Conservation (phyloP, 495 filamentous ascomycete genomes). For the Paragyromitra xinjiangensis region DNA sequence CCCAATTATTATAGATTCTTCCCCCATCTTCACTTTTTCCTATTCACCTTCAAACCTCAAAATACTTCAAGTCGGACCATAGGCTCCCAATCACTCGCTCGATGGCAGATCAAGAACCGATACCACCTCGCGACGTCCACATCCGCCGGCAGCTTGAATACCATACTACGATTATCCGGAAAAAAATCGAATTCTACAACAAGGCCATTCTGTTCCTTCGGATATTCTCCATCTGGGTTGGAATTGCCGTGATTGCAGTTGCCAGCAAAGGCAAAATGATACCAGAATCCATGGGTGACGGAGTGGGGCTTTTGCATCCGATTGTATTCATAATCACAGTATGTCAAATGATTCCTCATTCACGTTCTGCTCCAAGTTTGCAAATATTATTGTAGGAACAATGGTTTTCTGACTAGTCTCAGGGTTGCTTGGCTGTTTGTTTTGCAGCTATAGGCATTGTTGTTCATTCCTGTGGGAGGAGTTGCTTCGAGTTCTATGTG, state of each 20-base stretch:
- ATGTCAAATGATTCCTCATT: neutral
- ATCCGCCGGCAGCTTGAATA: slow-evolving; percentile 24
- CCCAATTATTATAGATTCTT: too few species aligned
- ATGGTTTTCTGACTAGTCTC: neutral
- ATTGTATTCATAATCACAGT: slow-evolving; percentile 23
- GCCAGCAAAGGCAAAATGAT: slow-evolving; percentile 9
- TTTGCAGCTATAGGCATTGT: slow-evolving; percentile 8
- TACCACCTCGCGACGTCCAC: slow-evolving; percentile 1
- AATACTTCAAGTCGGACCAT: neutral
- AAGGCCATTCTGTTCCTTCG: neutral
- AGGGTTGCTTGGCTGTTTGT: slow-evolving; percentile 17
- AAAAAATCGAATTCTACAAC: slow-evolving; percentile 6
- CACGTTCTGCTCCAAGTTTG: neutral
- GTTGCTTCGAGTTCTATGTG: slow-evolving; percentile 28
- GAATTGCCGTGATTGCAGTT: slow-evolving; percentile 6
- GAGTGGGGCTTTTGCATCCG: neutral
- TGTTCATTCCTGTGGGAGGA: slow-evolving; percentile 16
- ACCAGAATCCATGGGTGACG: neutral
- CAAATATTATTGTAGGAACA: neutral
- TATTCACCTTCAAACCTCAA: neutral
- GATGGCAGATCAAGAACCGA: slow-evolving; percentile 2
- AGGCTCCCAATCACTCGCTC: neutral
- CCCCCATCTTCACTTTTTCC: neutral
- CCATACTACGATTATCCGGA: neutral
- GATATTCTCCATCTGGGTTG: slow-evolving; percentile 6